Base-by-base conservation (phyloP, 129 eudicot species). In the Escallonia herrerae region DNA sequence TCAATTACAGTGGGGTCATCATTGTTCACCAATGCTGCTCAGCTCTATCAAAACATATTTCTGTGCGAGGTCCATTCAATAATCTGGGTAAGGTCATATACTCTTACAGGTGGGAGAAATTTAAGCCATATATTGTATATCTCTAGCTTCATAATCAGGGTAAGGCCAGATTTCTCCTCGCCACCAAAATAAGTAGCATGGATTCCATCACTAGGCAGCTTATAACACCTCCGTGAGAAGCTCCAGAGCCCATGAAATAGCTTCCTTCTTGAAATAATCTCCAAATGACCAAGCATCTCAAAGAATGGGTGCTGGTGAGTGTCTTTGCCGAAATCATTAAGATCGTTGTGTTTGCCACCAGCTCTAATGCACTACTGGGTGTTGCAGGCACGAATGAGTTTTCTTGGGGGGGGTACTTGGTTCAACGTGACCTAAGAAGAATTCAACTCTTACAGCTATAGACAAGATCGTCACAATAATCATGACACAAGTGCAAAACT, bases 161-260 rank as follows among this genome's bases (percentile, higher is more conserved):
- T 87, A 77, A 93, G 99, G 47, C 93, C 99, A 73, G 71, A 69
- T 73, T 83, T 86, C 74, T 85, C 96, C 74, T 93, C 98, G 58
- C 99, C 99, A 6, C 96, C 99, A 78, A 93, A 93, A 76, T 93
- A 93, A 63, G 99, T 93, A 39, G 99, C 99, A 78, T 93, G 89
- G 43, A 93, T 79, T 38, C 96, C 77, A 55, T 89, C 96, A 12
- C 66, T 42, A 7, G 99, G 99, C 68, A 93, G 77, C 64, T 79
- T 75, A 62, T n/a, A 72, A 93, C 13, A 88, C 99, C 98, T 93
- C n/a, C n/a, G n/a, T n/a, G n/a, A n/a, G n/a, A n/a, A n/a, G n/a
- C n/a, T n/a, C n/a, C n/a, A n/a, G n/a, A n/a, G n/a, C n/a, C n/a
- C n/a, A n/a, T n/a, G n/a, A n/a, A n/a, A n/a, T n/a, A n/a, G n/a